Evolutionary conservation across 805 yeast genomes (phyloP).

Genomic region (Candida tallmaniae): DNA sequence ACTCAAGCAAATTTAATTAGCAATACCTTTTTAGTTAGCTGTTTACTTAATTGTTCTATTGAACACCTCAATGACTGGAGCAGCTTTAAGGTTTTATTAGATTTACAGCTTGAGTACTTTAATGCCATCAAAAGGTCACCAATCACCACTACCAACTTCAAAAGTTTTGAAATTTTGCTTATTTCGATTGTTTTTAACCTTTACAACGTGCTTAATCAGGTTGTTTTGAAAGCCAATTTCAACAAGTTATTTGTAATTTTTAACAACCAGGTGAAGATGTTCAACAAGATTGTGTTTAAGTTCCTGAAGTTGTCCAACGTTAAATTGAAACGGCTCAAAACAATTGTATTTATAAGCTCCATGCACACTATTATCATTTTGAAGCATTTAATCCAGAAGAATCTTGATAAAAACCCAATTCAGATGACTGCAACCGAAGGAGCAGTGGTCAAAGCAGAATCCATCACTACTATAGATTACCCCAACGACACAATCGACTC

Average conservation of each 20-base stretch:
- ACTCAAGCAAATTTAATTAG: no score
- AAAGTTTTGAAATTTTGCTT: constrained; percentile 24
- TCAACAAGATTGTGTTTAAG: constrained; percentile 23
- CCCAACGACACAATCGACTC: constrained; percentile 6
- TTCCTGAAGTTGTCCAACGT: constrained; percentile 9
- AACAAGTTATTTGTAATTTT: constrained; percentile 9
- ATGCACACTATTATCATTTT: constrained; percentile 27
- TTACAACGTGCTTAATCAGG: constrained; percentile 16
- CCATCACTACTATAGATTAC: neutral
- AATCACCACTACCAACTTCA: constrained; percentile 7
- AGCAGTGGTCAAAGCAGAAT: neutral
- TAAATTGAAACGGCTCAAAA: constrained; percentile 11
- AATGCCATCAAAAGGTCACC: constrained; percentile 3
- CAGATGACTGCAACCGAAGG: neutral
- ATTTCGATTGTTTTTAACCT: constrained; percentile 28
- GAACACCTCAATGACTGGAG: constrained; percentile 7
- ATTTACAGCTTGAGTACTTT: constrained; percentile 18
- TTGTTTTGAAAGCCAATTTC: constrained; percentile 4
- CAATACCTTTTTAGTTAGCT: constrained; percentile 21
- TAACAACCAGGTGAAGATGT: constrained; percentile 29
- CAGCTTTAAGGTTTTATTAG: constrained; percentile 8
- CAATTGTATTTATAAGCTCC: constrained; percentile 22
- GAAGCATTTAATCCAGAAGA: constrained; percentile 22
- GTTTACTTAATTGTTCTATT: constrained; percentile 27
- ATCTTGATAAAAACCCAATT: neutral